Evolutionary conservation across 768 basidiomycete genomes (phyloP), one percentile per base, ranked within the genome.

Genomic region (Termitomyces titanicus): DNA sequence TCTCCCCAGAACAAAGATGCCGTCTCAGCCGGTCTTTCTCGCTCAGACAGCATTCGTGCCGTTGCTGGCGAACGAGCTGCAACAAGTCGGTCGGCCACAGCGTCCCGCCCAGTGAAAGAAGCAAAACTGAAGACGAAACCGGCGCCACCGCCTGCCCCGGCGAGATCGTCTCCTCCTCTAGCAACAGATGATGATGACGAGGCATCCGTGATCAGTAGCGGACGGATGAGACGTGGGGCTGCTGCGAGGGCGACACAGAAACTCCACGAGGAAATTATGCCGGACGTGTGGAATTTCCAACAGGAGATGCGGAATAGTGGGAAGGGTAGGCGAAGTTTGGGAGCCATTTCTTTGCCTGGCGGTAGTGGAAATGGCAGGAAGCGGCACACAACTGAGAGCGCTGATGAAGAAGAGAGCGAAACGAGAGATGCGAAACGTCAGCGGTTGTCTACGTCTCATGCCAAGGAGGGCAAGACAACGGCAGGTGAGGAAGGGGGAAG

Each of bases 261-360:
- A 70, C 60, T 93, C 76, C 64, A 82, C 73, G 57, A 84, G 64
- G 69, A 81, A 72, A 73, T 93, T 54, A 92, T 93, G 85, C 91
- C 91, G 0, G 92, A 94, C 60, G 75, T 91, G 3, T 60, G 85
- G 38, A 80, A 74, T 54, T 93, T 78, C 63, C 82, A 92, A 66
- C 79, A 80, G 61, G 85, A 93, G 71, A 75, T 81, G 74, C 80
- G 80, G 60, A 70, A 65, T 50, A 71, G 71, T n/a, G 63, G 66
- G 66, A 66, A 64, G 68, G 69, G 60, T 46, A 65, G 68, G 70
- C 71, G 64, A 63, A 70, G 65, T 61, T 64, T 61, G 61, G 57
- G 67, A 59, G 66, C 62, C 51, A 60, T 54, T 54, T 68, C 66
- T 27, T 57, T 51, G 17, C 48, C 55, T 34, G n/a, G 24, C 18